Percentiles rank a stretch among this genome's conserved stretches.
These are phyloP conservation scores for Epithele typhae DNA, from an alignment of 768 basidiomycete genomes.

Conservation along the genomic window DNA sequence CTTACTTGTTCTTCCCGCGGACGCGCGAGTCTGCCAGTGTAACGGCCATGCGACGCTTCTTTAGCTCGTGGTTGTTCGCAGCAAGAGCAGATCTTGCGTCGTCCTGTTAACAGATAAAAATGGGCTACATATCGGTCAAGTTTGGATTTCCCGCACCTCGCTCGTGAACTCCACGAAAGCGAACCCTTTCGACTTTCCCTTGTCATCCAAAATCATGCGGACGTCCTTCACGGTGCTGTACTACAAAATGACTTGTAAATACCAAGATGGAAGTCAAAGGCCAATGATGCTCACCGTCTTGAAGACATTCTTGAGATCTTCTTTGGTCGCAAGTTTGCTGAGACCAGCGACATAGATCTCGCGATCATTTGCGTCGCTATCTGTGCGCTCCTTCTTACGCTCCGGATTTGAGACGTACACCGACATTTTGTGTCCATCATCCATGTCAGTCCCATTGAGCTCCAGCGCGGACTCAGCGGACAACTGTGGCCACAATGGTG, in stretches of 20 bases:
- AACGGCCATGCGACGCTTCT: slow-evolving; percentile 86
- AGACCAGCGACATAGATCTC: slow-evolving; percentile 90
- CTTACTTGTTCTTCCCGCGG: slow-evolving; percentile 24
- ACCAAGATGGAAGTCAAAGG: background rate
- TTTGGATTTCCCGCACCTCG: too few relatives aligned
- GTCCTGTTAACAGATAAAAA: slow-evolving; percentile 47
- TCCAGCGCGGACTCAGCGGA: slow-evolving; percentile 76
- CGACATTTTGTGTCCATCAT: slow-evolving; percentile 59
- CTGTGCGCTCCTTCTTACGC: slow-evolving; percentile 84
- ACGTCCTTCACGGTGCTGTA: slow-evolving; percentile 82
- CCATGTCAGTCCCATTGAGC: slow-evolving; percentile 73
- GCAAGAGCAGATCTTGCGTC: slow-evolving; percentile 67
- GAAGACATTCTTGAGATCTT: slow-evolving; percentile 78
- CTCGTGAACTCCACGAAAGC: slow-evolving; percentile 90
- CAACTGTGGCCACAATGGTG: slow-evolving; percentile 33
- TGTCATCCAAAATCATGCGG: slow-evolving; percentile 69
- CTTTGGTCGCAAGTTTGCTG: slow-evolving; percentile 69
- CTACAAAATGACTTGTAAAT: slow-evolving; percentile 38
- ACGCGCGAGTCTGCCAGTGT: slow-evolving; percentile 74
- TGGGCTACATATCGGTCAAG: background rate
- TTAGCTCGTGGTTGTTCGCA: slow-evolving; percentile 85
- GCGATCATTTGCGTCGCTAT: slow-evolving; percentile 76
- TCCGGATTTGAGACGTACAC: slow-evolving; percentile 91
- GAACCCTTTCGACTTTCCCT: slow-evolving; percentile 74
- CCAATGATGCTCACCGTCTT: slow-evolving; percentile 47